A percentile compares a stretch with the other conserved stretches of the same genome.
These are phyloP conservation scores for Albizia julibrissin DNA, from an alignment of 306 rosid genomes.

Conservation along the genomic window DNA sequence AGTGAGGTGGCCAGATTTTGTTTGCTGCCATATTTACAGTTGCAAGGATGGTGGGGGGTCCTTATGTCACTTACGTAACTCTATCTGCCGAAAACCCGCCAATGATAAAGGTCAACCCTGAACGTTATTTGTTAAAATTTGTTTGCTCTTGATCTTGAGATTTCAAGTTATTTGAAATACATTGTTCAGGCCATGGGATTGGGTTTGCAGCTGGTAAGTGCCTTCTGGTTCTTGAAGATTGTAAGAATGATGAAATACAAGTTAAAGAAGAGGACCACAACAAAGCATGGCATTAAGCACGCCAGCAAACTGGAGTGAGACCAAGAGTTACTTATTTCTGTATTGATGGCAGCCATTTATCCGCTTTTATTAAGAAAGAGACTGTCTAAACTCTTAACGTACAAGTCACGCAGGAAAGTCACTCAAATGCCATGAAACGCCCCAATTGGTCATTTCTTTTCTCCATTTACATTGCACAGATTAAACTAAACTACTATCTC, in stretches of 20 bases:
- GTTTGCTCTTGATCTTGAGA: background rate
- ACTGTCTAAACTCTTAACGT: background rate
- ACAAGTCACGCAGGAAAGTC: background rate
- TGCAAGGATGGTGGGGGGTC: constrained; percentile 82
- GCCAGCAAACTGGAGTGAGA: constrained; percentile 14
- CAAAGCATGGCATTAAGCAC: constrained; percentile 34
- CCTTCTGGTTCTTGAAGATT: constrained; percentile 95
- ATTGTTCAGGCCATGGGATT: constrained; percentile 65
- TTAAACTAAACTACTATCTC: too few species aligned
- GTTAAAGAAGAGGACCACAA: constrained; percentile 44
- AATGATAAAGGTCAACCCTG: constrained; percentile 64
- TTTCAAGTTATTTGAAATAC: too few species aligned
- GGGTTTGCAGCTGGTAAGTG: constrained; percentile 81
- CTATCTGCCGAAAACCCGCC: constrained; percentile 63
- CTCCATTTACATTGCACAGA: background rate
- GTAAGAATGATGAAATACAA: constrained; percentile 72
- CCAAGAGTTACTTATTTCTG: background rate
- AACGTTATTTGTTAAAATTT: background rate
- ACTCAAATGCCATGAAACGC: background rate
- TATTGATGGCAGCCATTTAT: background rate
- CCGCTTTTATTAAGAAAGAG: background rate
- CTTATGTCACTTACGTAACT: constrained; percentile 62
- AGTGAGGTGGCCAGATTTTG: constrained; percentile 46
- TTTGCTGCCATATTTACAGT: constrained; percentile 77
- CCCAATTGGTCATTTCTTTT: background rate